Conservation (phyloP, 2,329 filamentous ascomycete genomes). For the Pyrenophora teres region DNA sequence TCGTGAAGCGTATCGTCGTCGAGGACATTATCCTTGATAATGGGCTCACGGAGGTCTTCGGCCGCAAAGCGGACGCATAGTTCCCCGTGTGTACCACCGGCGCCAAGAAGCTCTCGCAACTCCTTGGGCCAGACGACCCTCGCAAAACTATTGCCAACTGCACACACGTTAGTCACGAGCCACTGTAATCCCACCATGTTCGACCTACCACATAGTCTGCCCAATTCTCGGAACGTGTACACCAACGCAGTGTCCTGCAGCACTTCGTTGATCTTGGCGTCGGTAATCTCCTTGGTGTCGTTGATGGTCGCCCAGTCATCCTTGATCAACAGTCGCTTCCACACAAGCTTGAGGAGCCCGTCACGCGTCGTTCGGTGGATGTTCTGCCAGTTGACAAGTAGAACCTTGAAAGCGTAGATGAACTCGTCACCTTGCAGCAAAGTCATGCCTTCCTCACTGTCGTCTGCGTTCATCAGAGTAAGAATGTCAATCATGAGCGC, state of each 20-base stretch:
- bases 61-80: constrained; percentile 58
- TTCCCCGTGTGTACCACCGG: constrained; percentile 61
- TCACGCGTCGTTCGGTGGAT: constrained; percentile 52
- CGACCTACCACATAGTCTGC: constrained; percentile 63
- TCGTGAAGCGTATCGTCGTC: constrained; percentile 71
- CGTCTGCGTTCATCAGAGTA: constrained; percentile 71
- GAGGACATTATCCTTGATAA: constrained; percentile 71
- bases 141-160: constrained; percentile 20
- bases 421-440: constrained; percentile 66
- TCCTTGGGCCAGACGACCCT: constrained; percentile 27
- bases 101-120: constrained; percentile 43
- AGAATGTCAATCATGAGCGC: constrained; percentile 73
- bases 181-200: not conserved
- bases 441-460: constrained; percentile 44
- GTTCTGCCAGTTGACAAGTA: constrained; percentile 60
- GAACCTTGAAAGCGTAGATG: constrained; percentile 69
- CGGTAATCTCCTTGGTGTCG: constrained; percentile 74
- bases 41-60: constrained; percentile 66
- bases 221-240: constrained; percentile 67
- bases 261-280: constrained; percentile 66
- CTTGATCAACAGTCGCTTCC: constrained; percentile 82
- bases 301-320: constrained; percentile 86
- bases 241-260: constrained; percentile 69
- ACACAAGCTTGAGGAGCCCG: constrained; percentile 67
- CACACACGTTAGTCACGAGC: constrained; percentile 8